Percentiles rank a stretch among this genome's conserved stretches.
These are phyloP conservation scores for Trichoderma simmonsii DNA, from an alignment of 2,329 filamentous ascomycete species.

Conservation along the genomic window DNA sequence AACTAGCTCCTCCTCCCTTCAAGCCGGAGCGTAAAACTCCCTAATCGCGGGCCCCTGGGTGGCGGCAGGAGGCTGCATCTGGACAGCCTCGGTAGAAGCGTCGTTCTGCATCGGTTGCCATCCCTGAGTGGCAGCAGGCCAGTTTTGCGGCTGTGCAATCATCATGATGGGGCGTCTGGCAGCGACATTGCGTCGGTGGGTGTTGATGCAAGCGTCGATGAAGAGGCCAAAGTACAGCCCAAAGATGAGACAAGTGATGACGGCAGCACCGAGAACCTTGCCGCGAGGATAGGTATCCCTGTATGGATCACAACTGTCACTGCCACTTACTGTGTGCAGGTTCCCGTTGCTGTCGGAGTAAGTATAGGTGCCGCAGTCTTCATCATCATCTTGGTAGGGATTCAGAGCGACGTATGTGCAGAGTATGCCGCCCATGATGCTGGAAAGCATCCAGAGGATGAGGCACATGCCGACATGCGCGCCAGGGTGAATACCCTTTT, in stretches of 20 bases:
- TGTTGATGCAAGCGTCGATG: constrained; percentile 40
- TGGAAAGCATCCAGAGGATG: constrained; percentile 39
- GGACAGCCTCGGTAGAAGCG: not conserved
- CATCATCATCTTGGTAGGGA: not conserved
- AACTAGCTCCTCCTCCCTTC: not conserved
- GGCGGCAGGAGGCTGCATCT: not conserved
- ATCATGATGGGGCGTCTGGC: constrained; percentile 26
- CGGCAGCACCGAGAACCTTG: constrained; percentile 21
- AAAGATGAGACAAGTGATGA: constrained; percentile 27
- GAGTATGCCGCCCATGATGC: constrained; percentile 28
- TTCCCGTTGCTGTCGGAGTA: not conserved
- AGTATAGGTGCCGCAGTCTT: constrained; percentile 18
- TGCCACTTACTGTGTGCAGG: not conserved
- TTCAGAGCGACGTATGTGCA: constrained; percentile 1
- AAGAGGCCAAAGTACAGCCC: constrained; percentile 40
- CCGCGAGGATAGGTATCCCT: not conserved
- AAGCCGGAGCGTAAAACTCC: constrained; percentile 12
- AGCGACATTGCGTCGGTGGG: constrained; percentile 30
- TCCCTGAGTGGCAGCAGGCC: constrained; percentile 30
- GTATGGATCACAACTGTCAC: not conserved
- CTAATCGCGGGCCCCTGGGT: not conserved
- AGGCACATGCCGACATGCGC: constrained; percentile 43
- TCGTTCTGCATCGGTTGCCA: constrained; percentile 29
- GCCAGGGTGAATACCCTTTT: constrained; percentile 41
- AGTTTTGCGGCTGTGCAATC: constrained; percentile 29